These are phyloP conservation scores for Candida cerambycidarum DNA, from an alignment of 805 yeast genomes.

Conservation along the genomic window DNA sequence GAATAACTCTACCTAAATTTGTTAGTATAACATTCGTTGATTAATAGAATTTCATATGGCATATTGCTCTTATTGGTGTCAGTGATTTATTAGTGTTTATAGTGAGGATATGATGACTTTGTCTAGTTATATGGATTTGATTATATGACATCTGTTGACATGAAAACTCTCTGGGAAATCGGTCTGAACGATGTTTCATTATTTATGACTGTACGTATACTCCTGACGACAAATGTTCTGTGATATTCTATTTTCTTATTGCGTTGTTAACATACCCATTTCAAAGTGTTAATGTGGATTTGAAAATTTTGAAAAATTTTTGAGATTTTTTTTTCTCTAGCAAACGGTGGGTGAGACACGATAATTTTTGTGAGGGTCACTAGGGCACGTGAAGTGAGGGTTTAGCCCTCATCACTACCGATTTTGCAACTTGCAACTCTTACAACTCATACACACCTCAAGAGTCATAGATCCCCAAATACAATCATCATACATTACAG, in stretches of 20 bases:
- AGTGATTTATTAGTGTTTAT: conserved; percentile 10
- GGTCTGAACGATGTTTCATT: neutral
- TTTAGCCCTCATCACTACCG: neutral
- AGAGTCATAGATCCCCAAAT: neutral
- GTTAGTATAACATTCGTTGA: no score
- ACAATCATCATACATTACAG: neutral
- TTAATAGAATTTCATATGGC: no score
- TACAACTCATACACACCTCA: no score
- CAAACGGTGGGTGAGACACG: conserved; percentile 2
- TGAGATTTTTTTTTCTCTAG: conserved; percentile 9
- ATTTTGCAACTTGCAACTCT: no score
- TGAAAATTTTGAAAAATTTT: conserved; percentile 14
- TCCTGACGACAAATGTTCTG: neutral
- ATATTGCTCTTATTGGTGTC: no score
- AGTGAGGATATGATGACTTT: no score
- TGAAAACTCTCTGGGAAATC: neutral
- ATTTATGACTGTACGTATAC: neutral
- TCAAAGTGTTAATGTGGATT: conserved; percentile 19
- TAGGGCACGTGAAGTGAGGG: neutral
- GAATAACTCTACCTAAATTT: conserved; percentile 92
- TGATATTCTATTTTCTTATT: neutral
- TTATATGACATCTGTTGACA: neutral
- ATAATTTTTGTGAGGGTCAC: neutral
- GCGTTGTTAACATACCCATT: conserved; percentile 27
- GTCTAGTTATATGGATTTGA: neutral